A percentile compares a stretch with the other conserved stretches of the same genome.
Conservation (phyloP, 2,329 filamentous ascomycete species). For the Colletotrichum theobromicola region DNA sequence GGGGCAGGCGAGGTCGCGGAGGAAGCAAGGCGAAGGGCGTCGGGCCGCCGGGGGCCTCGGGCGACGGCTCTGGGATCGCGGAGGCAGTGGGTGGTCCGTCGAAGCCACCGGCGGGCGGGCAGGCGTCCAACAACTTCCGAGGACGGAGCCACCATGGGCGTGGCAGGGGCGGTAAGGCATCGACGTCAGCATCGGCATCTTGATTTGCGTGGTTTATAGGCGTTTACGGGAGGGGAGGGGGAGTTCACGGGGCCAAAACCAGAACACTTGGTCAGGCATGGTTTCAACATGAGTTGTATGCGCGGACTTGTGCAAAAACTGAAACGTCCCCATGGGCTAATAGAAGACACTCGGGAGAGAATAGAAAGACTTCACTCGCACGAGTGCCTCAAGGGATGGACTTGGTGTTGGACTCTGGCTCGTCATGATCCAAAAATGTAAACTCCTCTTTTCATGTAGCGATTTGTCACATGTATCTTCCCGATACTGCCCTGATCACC, state of each 20-base stretch:
- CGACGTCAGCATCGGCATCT: neutral
- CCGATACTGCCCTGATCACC: too few species aligned
- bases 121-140: neutral
- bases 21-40: constrained; percentile 18
- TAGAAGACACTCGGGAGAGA: neutral
- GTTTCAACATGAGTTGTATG: neutral
- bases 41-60: neutral
- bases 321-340: neutral
- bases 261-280: neutral
- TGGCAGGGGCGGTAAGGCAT: constrained; percentile 14
- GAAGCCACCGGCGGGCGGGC: neutral
- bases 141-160: constrained; percentile 12
- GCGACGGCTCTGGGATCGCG: neutral
- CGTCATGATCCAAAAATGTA: too few species aligned
- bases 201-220: neutral
- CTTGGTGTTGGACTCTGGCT: too few species aligned
- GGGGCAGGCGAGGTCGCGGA: constrained; percentile 27
- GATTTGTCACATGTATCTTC: too few species aligned
- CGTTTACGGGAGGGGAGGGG: neutral
- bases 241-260: neutral
- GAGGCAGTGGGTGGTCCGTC: neutral
- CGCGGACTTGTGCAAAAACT: neutral
- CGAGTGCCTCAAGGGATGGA: neutral
- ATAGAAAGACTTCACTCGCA: neutral
- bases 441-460: too few species aligned